Base-by-base conservation (phyloP, 2,329 filamentous ascomycete genomes). In the Exophiala dermatitidis region DNA sequence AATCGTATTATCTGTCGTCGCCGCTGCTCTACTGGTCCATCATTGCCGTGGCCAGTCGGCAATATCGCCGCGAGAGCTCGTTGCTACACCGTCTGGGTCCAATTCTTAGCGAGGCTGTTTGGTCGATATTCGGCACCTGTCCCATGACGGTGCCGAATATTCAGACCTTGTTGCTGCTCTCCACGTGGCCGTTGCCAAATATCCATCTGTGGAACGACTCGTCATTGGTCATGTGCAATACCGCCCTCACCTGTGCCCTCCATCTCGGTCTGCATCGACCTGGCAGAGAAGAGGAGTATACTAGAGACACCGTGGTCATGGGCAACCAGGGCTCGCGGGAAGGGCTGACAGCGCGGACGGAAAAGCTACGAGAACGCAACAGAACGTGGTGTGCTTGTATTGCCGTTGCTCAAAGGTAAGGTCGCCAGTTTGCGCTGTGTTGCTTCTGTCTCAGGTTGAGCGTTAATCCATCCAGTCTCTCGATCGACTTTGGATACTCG, bases 201-300 rank as follows among this genome's bases (percentile, higher is more conserved):
- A 29, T 50, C 29, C 48, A 29, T 5, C 28, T 50, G 48, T 50
- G 48, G 48, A 50, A 38, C n/a, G 48, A 50, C 40, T 44, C 44
- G 12, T 50, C 48, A 3, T 36, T 44, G 48, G 30, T 30, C 5
- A 12, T 50, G 9, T 29, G 6, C 30, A 33, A 34, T 3, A 28
- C 45, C 10, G 48, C 40, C 29, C 28, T 50, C 10, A 50, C 12
- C 30, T 34, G 30, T 5, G 38, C 48, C 48, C 9, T 34, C 29
- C 34, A 36, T 31, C 34, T 50, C 40, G 48, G 48, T 26, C 26
- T 50, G 48, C 29, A 50, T 32, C 48, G 48, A 36, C 48, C 48
- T 2, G 48, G 48, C 28, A 36, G 38, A 9, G 48, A 50, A 28
- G 6, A n/a, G 28, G 48, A 45, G 31, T 50, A 50, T 45, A 44